Percentiles rank a stretch among this genome's conserved stretches.
These are phyloP conservation scores for Eleusine indica DNA, from an alignment of 176 grass and related monocot genomes.

Conservation along the genomic window DNA sequence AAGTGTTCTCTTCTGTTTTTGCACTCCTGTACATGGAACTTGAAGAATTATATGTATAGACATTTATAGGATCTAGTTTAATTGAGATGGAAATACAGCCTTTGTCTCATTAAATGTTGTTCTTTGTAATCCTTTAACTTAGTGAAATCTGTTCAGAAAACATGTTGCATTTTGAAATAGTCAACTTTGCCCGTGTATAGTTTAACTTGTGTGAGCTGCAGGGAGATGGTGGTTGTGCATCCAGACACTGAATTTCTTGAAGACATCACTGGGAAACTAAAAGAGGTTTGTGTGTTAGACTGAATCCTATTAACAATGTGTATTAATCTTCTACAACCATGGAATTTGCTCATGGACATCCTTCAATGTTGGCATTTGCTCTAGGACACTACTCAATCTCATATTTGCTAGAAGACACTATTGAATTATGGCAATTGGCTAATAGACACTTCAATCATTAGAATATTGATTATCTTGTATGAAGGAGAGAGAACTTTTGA, in stretches of 20 bases:
- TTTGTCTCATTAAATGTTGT: conserved; percentile 11
- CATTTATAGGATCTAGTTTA: conserved; percentile 7
- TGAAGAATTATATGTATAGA: not conserved
- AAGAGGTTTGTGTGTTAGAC: conserved; percentile 59
- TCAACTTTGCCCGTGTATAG: conserved; percentile 25
- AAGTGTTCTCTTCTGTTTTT: not conserved
- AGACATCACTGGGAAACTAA: conserved; percentile 93
- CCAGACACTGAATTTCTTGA: conserved; percentile 87
- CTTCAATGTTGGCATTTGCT: too few relatives aligned
- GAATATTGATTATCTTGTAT: too few relatives aligned
- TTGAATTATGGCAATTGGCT: too few relatives aligned
- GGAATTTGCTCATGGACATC: not conserved
- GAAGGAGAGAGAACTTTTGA: too few relatives aligned
- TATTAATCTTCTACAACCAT: conserved; percentile 1
- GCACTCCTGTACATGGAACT: not conserved
- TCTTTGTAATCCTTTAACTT: not conserved
- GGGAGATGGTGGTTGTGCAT: conserved; percentile 98
- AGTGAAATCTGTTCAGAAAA: not conserved
- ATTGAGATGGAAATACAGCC: not conserved
- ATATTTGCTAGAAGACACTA: too few relatives aligned
- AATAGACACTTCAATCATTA: too few relatives aligned
- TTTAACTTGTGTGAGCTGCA: conserved; percentile 48
- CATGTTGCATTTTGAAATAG: conserved; percentile 30
- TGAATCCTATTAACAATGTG: not conserved
- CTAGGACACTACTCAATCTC: too few relatives aligned